These are phyloP conservation scores for Cystofilobasidium macerans DNA, from an alignment of 768 basidiomycete genomes.

Conservation along the genomic window DNA sequence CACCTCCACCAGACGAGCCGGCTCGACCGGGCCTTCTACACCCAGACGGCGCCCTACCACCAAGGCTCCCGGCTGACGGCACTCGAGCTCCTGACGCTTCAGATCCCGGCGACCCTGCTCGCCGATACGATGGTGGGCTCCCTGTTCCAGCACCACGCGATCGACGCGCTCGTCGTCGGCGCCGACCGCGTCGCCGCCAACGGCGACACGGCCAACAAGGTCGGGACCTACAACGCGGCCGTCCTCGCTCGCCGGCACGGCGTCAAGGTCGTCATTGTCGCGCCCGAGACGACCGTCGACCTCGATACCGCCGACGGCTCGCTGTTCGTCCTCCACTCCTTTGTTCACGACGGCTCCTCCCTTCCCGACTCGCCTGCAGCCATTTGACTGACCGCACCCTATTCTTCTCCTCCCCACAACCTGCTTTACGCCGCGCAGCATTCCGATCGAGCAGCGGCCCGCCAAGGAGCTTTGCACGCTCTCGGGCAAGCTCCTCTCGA, in stretches of 20 bases:
- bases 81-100: slow-evolving; percentile 70
- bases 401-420: neutral
- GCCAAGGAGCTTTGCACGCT: slow-evolving; percentile 77
- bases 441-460: slow-evolving; percentile 89
- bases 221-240: slow-evolving; percentile 94
- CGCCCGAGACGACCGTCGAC: slow-evolving; percentile 86
- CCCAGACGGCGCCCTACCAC: slow-evolving; percentile 75
- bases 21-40: slow-evolving; percentile 74
- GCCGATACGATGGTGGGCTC: slow-evolving; percentile 98
- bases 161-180: slow-evolving; percentile 76
- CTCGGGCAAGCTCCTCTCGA: slow-evolving; percentile 64
- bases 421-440: slow-evolving; percentile 40
- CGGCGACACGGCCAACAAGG: slow-evolving; percentile 97
- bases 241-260: slow-evolving; percentile 71
- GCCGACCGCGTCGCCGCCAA: slow-evolving; percentile 82
- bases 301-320: slow-evolving; percentile 61
- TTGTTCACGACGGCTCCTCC: no score
- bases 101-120: slow-evolving; percentile 81
- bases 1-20: slow-evolving; percentile 68
- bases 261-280: slow-evolving; percentile 86
- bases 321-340: slow-evolving; percentile 39
- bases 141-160: slow-evolving; percentile 70
- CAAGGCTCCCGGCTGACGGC: slow-evolving; percentile 78
- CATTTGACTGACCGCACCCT: neutral
- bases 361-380: neutral